Evolutionary conservation across 495 filamentous ascomycete genomes (phyloP).

Genomic region (Neurospora tetrasperma): DNA sequence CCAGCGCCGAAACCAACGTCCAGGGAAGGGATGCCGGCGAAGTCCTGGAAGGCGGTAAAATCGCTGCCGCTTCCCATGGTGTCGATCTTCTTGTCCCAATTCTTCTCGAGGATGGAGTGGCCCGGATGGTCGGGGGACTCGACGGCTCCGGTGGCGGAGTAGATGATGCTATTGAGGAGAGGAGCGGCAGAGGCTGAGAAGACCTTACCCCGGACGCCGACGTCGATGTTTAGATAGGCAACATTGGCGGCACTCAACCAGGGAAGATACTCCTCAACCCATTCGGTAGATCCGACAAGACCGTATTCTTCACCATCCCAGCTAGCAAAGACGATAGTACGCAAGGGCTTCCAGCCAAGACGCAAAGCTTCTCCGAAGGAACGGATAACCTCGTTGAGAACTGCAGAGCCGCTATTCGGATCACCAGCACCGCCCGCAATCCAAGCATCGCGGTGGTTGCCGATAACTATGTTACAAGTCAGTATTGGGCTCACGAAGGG

Average conservation of each 20-base stretch:
- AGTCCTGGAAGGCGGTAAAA: slow-evolving; percentile 87
- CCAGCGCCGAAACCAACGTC: slow-evolving; percentile 68
- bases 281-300: slow-evolving; percentile 84
- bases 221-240: slow-evolving; percentile 87
- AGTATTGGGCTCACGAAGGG: not conserved
- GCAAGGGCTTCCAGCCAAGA: slow-evolving; percentile 79
- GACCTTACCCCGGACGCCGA: slow-evolving; percentile 57
- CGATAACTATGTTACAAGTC: slow-evolving; percentile 50
- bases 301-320: slow-evolving; percentile 97
- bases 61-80: slow-evolving; percentile 78
- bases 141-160: slow-evolving; percentile 57
- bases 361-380: slow-evolving; percentile 70
- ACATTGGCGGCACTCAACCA: slow-evolving; percentile 71
- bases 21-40: slow-evolving; percentile 75
- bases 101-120: slow-evolving; percentile 54
- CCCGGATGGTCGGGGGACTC: slow-evolving; percentile 74
- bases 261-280: slow-evolving; percentile 85
- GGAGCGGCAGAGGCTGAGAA: slow-evolving; percentile 69
- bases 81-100: slow-evolving; percentile 58
- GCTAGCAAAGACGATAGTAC: slow-evolving; percentile 86
- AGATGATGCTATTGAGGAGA: slow-evolving; percentile 65
- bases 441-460: slow-evolving; percentile 95
- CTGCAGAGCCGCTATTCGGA: slow-evolving; percentile 83
- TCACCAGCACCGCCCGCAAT: slow-evolving; percentile 80
- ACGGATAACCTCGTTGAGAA: slow-evolving; percentile 75